Percentiles rank a stretch among this genome's conserved stretches.
phyloP scores from a whole-genome alignment of 2,329 filamentous ascomycete species.

The Gremmenia infestans region DNA sequence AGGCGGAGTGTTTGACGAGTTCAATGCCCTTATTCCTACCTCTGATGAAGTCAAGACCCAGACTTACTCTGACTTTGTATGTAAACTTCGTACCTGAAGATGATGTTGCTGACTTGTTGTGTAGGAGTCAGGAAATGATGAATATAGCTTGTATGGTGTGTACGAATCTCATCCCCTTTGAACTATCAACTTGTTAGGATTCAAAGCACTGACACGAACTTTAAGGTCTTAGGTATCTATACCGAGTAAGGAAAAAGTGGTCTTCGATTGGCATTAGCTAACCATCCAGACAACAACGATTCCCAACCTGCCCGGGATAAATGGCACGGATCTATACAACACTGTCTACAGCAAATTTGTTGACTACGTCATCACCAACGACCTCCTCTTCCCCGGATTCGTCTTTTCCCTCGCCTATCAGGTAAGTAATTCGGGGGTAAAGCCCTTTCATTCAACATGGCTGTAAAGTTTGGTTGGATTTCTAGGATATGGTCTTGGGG shows the following conservation, averaged over 20 bases:
- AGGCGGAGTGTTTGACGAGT: slow-evolving; percentile 22
- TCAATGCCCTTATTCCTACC: slow-evolving; percentile 11
- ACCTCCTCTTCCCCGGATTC: not conserved
- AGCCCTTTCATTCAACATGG: too few relatives aligned
- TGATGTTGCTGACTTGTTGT: not conserved
- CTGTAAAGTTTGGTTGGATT: too few relatives aligned
- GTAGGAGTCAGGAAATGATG: not conserved
- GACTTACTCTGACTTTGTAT: slow-evolving; percentile 32
- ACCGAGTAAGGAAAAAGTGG: not conserved
- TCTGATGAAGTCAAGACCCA: slow-evolving; percentile 16
- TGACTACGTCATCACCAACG: slow-evolving; percentile 1
- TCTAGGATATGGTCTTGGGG: too few relatives aligned
- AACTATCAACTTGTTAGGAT: too few relatives aligned
- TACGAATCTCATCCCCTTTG: not conserved
- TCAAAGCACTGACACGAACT: not conserved
- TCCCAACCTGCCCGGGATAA: slow-evolving; percentile 6
- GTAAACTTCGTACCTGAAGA: not conserved
- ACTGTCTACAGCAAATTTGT: slow-evolving; percentile 1
- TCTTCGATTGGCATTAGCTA: not conserved
- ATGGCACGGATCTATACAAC: slow-evolving; percentile 7
- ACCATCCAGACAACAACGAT: slow-evolving; percentile 2
- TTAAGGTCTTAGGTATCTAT: not conserved
- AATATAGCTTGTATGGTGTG: not conserved
- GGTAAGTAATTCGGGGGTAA: too few relatives aligned
- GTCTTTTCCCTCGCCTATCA: slow-evolving; percentile 1